Evolutionary conservation across 192 early-diverging fungal genomes (phyloP), one percentile per base, ranked within the genome.

Genomic region (Neocallimastix lanati): DNA sequence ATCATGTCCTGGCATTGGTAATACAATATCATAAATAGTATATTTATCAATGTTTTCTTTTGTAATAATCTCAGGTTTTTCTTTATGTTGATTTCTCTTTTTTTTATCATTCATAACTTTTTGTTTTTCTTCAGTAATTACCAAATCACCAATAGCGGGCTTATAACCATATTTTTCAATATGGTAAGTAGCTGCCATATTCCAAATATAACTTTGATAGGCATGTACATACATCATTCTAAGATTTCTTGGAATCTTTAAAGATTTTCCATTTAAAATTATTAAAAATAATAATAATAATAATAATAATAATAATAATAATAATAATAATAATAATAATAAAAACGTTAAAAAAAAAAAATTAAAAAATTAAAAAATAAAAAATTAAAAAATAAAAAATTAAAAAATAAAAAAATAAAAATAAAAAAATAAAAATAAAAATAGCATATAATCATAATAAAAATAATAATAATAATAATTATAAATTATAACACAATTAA

Each of bases 161-260:
- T 84, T 85, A 12, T 79, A 76, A 28, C 96, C 96, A 82, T 88
- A 94, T 77, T 87, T 29, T 0, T 84, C 82, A 35, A 96, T 82
- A 28, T 96, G 88, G 81, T 92, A 89, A 76, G 92, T 91, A 15
- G 91, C 94, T 28, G 93, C 91, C 58, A 88, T 78, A 85, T 99
- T 99, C 96, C 96, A 99, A 25, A 98, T 84, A 77, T 87, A 93
- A 28, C 94, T 96, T 86, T 99, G 98, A 81, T 97, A 98, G 15
- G 96, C 93, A 84, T 99, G 98, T 76, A 94, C 87, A 85, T 99
- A 99, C 92, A 99, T 94, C 29, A 92, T 80, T 4, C 92, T 84
- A 85, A 98, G 84, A 83, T 94, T 95, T 38, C 92, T 86, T 76
- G 96, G 96, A 28, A 98, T 90, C 82, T 93, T n/a, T n/a, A n/a